Evolutionary conservation across 2,329 filamentous ascomycete species (phyloP), one percentile per base, ranked within the genome.

Genomic region (Microdochium trichocladiopsis): DNA sequence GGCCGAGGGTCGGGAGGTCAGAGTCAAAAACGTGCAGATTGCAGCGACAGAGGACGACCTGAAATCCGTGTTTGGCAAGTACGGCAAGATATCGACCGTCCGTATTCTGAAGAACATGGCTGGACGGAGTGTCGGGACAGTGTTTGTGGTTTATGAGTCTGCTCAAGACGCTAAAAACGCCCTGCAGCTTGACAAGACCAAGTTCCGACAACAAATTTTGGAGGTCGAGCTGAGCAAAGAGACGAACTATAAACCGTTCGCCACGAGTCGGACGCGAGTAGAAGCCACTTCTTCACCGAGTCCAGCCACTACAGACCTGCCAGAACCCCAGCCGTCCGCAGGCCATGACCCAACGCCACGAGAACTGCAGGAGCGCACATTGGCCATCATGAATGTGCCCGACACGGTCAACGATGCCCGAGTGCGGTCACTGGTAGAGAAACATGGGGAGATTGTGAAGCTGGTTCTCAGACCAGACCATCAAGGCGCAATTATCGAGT

Each of bases 371-470:
- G 81, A 84, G 49, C 84, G 90, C 50, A 94, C 89, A 1, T 78
- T 97, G 49, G 87, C 86, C 10, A 74, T 99, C 25, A 82, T 96
- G 70, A 87, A 92, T 56, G 75, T 99, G 1, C 90, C 94, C 1
- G 94, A 97, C 63, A 97, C 92, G 0, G 83, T 97, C 61, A 96
- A 95, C 58, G 90, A 95, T 62, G 83, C 88, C 1, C 89, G 92
- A 25, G 82, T 99, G 51, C 82, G 82, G 47, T 78, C 84, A 0
- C 73, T 95, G 2, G 83, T 88, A 9, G 86, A 90, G 59, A 78
- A 83, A 1, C 78, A 85, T 47, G 91, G 90, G 1, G 69, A 77
- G 1, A 76, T 96, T 23, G 76, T 85, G 57, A 93, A 92, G 66
- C 77, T 97, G 3, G 77, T 87, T 12, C 76, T 96, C 11, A 84